Percentiles rank a stretch among this genome's conserved stretches.
Evolutionary conservation across 202 grass and related monocot species (phyloP).

Genomic region (Zizania palustris): DNA sequence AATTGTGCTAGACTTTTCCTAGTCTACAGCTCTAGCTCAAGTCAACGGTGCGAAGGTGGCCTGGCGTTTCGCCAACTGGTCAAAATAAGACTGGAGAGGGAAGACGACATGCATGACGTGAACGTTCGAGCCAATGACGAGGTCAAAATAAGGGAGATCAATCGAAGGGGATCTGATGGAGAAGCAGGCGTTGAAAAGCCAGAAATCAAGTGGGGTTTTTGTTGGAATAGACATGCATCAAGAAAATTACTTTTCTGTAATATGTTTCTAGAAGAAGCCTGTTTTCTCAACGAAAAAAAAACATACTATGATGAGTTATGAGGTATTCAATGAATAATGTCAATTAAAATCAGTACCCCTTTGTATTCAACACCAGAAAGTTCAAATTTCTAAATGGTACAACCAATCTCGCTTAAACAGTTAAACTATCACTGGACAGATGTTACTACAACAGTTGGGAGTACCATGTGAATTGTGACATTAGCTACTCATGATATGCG

Average conservation of each 20-base stretch:
- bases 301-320: not conserved
- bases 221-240: not conserved
- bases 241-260: not conserved
- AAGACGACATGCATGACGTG: not conserved
- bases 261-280: not conserved
- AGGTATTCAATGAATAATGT: not conserved
- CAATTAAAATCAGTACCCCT: not conserved
- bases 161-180: not conserved
- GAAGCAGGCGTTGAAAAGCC: not conserved
- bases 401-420: no score
- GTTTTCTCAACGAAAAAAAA: not conserved
- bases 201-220: not conserved
- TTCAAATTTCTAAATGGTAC: no score
- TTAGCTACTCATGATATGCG: no score
- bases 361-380: no score
- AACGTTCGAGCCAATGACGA: not conserved
- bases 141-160: no score
- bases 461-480: no score
- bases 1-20: not conserved
- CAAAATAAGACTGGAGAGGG: not conserved
- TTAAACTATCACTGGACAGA: no score
- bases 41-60: conserved; percentile 20
- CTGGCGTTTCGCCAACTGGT: conserved; percentile 31
- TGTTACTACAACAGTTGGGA: no score
- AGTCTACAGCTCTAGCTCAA: not conserved